Evolutionary conservation across 768 basidiomycete genomes (phyloP), one percentile per base, ranked within the genome.

Genomic region (Lactarius quietus): DNA sequence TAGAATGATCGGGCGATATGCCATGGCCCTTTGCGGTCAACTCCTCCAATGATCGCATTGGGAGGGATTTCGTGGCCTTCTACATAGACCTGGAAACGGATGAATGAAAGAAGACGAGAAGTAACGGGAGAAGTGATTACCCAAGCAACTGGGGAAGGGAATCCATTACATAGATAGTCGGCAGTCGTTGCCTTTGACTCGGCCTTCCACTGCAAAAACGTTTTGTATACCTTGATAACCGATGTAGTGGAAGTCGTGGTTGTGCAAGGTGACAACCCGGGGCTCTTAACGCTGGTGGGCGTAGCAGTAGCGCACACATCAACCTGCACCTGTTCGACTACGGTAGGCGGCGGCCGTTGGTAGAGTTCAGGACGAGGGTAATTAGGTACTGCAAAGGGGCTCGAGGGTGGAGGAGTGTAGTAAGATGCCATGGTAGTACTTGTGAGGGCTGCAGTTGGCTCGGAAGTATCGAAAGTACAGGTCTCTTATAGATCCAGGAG

Each of bases 1-100:
- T 69, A 69, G 33, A 69, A 69, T 7, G 60, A 14, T 28, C 68
- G 66, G 36, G 60, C 68, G n/a, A 69, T 68, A 38, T 62, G 35
- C 62, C 62, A 64, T 17, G 68, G 59, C 14, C 60, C 57, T 31
- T 20, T 63, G 43, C 63, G 66, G 39, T 68, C 68, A 29, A 64
- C 54, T 33, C 68, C 68, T 14, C 62, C 68, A 33, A 69, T 38
- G 36, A 69, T 45, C 20, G 68, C 68, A 58, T 68, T 68, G 9
- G 57, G 66, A 6, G 66, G 68, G 51, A 69, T 60, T 15, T 63
- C 36, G 33, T 61, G 54, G 29, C 68, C 68, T n/a, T 68, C 66
- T 20, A 64, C 60, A 9, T 45, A 68, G 39, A 69, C 57, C 68
- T 69, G n/a, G 10, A n/a, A 45, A 28, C 53, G 29, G 53, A 41